These are phyloP conservation scores for Phanerochaete sordida DNA, from an alignment of 768 basidiomycete species.

Conservation along the genomic window DNA sequence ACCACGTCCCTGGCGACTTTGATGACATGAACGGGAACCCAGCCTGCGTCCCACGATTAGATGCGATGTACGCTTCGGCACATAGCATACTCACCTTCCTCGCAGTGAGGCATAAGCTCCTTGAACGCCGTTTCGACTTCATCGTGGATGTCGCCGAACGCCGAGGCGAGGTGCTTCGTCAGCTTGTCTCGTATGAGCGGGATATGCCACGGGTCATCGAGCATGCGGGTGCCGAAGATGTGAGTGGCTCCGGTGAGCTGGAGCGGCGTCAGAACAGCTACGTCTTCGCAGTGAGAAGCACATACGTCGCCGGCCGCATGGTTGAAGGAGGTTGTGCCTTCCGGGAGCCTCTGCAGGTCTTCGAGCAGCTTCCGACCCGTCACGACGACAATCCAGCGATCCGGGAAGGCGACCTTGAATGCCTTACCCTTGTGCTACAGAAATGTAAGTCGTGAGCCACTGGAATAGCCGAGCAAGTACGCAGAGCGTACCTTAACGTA, in stretches of 20 bases:
- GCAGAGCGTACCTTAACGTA: constrained; percentile 16
- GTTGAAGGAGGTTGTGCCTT: constrained; percentile 40
- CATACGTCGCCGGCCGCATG: constrained; percentile 40
- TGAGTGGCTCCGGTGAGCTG: not conserved
- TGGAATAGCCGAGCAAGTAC: not conserved
- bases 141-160: constrained; percentile 19
- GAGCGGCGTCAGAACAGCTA: not conserved
- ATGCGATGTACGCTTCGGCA: not conserved
- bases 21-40: constrained; percentile 2
- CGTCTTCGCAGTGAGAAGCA: not conserved
- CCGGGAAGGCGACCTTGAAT: constrained; percentile 43
- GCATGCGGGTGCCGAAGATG: not conserved
- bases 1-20: constrained; percentile 30
- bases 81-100: constrained; percentile 3
- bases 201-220: constrained; percentile 7
- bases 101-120: constrained; percentile 15
- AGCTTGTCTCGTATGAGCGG: constrained; percentile 2
- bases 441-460: not conserved
- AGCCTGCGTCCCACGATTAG: not conserved
- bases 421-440: constrained; percentile 10
- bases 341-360: constrained; percentile 45
- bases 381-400: constrained; percentile 46
- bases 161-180: constrained; percentile 1
- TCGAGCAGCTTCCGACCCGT: constrained; percentile 41
- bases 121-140: constrained; percentile 17